These are phyloP conservation scores for Lyophyllum decastes DNA, from an alignment of 768 basidiomycete species.

Conservation along the genomic window DNA sequence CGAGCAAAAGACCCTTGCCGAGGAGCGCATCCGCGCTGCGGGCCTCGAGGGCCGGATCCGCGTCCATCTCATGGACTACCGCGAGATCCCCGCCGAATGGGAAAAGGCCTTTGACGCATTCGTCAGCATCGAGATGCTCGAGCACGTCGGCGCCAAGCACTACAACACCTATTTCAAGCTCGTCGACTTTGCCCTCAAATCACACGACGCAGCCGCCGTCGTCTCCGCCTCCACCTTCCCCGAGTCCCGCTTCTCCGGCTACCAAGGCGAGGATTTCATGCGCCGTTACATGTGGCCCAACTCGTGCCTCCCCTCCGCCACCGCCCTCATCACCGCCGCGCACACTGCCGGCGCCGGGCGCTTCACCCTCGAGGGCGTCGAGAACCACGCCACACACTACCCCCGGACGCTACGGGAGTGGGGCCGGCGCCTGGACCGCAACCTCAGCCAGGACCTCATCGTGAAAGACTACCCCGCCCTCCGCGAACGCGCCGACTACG, in stretches of 20 bases:
- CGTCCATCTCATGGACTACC: constrained; percentile 90
- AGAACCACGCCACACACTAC: constrained; percentile 86
- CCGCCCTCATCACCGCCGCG: constrained; percentile 75
- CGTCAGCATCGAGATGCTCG: constrained; percentile 82
- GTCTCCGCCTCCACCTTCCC: constrained; percentile 73
- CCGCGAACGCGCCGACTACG: constrained; percentile 55
- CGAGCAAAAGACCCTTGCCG: constrained; percentile 86
- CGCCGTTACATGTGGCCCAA: constrained; percentile 89
- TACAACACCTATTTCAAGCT: constrained; percentile 77
- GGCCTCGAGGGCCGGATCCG: constrained; percentile 72
- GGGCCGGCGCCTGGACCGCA: constrained; percentile 73
- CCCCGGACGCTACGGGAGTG: constrained; percentile 93
- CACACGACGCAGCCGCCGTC: constrained; percentile 64
- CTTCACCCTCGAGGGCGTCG: constrained; percentile 82
- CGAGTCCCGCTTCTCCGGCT: constrained; percentile 64
- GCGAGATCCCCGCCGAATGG: constrained; percentile 81
- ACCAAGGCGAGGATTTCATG: constrained; percentile 87
- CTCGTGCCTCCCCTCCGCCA: constrained; percentile 85
- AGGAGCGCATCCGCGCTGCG: constrained; percentile 75
- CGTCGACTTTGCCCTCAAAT: constrained; percentile 77
- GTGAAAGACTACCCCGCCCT: constrained; percentile 62
- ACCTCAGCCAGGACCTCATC: constrained; percentile 60
- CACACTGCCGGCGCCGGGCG: constrained; percentile 68
- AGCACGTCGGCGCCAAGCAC: constrained; percentile 59
- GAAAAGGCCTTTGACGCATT: constrained; percentile 81